phyloP scores from a whole-genome alignment of 2,329 filamentous ascomycete genomes.

The Fusarium odoratissimum region DNA sequence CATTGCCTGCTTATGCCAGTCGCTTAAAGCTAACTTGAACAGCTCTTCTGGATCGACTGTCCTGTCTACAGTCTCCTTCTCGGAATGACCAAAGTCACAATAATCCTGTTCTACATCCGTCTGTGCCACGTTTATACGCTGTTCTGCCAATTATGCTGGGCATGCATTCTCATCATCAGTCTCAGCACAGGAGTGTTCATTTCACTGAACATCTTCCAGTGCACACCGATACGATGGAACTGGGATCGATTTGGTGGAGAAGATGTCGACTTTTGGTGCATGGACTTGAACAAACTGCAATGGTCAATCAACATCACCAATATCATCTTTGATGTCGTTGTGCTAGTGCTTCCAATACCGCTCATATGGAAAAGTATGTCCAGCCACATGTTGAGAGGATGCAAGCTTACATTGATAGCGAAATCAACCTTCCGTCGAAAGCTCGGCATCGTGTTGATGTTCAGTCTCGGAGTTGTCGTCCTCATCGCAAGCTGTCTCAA shows the following conservation, averaged over 20 bases:
- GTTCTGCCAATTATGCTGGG: conserved; percentile 14
- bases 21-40: fast-evolving
- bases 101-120: conserved; percentile 13
- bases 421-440: conserved; percentile 16
- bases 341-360: conserved; percentile 3
- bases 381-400: fast-evolving
- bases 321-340: conserved; percentile 4
- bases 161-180: background rate
- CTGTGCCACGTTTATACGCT: conserved; percentile 6
- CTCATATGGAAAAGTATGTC: conserved; percentile 16
- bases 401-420: background rate
- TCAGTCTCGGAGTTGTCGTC: conserved; percentile 12
- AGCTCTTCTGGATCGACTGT: conserved; percentile 18
- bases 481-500: conserved; percentile 17
- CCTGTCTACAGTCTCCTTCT: conserved; percentile 7
- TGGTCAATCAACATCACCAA: conserved; percentile 19
- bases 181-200: background rate
- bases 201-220: conserved; percentile 7
- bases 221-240: conserved; percentile 12
- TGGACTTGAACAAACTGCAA: conserved; percentile 12
- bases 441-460: conserved; percentile 13
- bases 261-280: background rate
- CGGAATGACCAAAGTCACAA: conserved; percentile 9
- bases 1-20: fast-evolving
- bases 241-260: conserved; percentile 8